Evolutionary conservation across 352 stramenopile genomes (phyloP).

Genomic region (Phytophthora fragariae): DNA sequence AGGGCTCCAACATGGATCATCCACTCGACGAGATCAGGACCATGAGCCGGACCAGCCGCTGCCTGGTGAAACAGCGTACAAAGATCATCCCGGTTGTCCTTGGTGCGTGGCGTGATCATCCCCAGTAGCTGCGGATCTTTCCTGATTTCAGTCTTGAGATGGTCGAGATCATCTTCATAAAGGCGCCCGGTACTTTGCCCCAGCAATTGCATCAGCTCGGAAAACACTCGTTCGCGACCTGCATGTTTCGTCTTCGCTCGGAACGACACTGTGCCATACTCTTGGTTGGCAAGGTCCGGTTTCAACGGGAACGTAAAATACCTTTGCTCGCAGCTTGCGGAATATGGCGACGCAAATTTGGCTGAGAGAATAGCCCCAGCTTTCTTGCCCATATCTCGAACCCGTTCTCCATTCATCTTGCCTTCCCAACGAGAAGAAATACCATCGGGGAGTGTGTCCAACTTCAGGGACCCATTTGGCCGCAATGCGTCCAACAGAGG

Average conservation of each 20-base stretch:
- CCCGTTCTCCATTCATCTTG: neutral
- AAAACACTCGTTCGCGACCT: neutral
- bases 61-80: constrained; percentile 1
- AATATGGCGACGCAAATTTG: neutral
- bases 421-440: neutral
- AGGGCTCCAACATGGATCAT: constrained; percentile 1
- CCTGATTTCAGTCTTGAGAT: neutral
- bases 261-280: neutral
- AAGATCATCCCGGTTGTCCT: neutral
- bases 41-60: neutral
- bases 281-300: neutral
- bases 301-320: constrained; percentile 1
- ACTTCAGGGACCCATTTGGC: neutral
- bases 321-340: neutral
- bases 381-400: neutral
- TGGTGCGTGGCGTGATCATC: neutral
- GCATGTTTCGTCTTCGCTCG: neutral
- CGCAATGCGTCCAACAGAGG: neutral
- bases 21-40: neutral
- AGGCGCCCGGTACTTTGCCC: neutral
- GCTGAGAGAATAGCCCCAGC: neutral
- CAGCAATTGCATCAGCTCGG: neutral
- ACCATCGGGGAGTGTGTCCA: neutral
- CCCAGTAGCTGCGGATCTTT: neutral
- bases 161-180: constrained; percentile 1